A percentile compares a stretch with the other conserved stretches of the same genome.
phyloP scores from a whole-genome alignment of 345 rosid genomes.

The Gynandropsis gynandra region DNA sequence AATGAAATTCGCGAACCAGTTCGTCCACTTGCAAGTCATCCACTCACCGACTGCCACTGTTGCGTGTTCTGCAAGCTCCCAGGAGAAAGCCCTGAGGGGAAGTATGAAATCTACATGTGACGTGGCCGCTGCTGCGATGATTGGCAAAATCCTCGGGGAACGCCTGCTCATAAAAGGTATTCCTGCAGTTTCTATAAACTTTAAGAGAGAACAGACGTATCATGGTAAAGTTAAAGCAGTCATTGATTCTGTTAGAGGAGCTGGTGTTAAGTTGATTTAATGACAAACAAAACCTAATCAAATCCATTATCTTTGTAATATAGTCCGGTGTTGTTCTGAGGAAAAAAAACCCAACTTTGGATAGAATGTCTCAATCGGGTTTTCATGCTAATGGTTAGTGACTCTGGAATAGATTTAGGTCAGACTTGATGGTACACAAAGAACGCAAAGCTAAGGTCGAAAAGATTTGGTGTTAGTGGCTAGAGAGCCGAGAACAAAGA shows the following conservation, averaged over 20 bases:
- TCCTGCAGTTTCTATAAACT: slow-evolving; percentile 57
- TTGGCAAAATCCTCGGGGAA: slow-evolving; percentile 71
- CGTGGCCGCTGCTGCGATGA: slow-evolving; percentile 83
- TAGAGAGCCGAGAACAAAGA: too few relatives aligned
- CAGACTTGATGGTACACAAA: too few relatives aligned
- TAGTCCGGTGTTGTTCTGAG: neutral
- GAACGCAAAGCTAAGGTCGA: too few relatives aligned
- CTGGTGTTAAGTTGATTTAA: slow-evolving; percentile 57
- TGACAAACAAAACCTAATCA: neutral
- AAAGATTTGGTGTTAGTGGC: too few relatives aligned
- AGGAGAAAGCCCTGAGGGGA: slow-evolving; percentile 63
- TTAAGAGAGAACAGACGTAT: slow-evolving; percentile 68
- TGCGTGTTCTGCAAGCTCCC: slow-evolving; percentile 72
- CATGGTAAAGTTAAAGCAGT: slow-evolving; percentile 92
- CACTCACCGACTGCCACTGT: slow-evolving; percentile 80
- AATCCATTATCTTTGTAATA: neutral
- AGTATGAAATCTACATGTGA: slow-evolving; percentile 59
- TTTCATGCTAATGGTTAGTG: neutral
- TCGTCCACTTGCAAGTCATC: slow-evolving; percentile 64
- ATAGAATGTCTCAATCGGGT: neutral
- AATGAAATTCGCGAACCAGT: slow-evolving; percentile 74
- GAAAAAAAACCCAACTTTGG: neutral
- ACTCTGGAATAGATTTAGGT: neutral
- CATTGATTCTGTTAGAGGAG: slow-evolving; percentile 61
- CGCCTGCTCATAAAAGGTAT: slow-evolving; percentile 58